phyloP scores from a whole-genome alignment of 2,329 filamentous ascomycete species.

The Talaromyces sp. region DNA sequence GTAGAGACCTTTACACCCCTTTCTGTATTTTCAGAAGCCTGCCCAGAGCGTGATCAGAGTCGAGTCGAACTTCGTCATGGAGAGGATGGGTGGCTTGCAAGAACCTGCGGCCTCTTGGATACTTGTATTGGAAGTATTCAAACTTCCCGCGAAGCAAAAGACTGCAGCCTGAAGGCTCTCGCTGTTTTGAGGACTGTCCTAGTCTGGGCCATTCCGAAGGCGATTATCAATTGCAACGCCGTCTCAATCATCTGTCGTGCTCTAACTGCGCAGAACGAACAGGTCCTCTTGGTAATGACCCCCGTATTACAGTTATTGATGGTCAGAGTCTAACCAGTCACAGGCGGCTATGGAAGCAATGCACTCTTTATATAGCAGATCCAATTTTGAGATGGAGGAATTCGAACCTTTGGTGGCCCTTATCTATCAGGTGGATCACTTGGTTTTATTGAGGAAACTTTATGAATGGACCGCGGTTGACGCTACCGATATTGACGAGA shows the following conservation, averaged over 20 bases:
- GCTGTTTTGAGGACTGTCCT: slow-evolving; percentile 73
- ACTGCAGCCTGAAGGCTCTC: slow-evolving; percentile 70
- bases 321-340: background rate
- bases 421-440: slow-evolving; percentile 68
- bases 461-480: slow-evolving; percentile 78
- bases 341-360: slow-evolving; percentile 76
- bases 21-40: slow-evolving; percentile 67
- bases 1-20: slow-evolving; percentile 90
- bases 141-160: slow-evolving; percentile 61
- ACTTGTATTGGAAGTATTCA: slow-evolving; percentile 66
- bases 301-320: background rate
- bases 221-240: slow-evolving; percentile 66
- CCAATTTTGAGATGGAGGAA: slow-evolving; percentile 69
- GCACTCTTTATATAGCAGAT: slow-evolving; percentile 73
- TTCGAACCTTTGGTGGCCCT: slow-evolving; percentile 73
- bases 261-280: slow-evolving; percentile 64
- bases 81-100: slow-evolving; percentile 79
- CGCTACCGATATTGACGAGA: slow-evolving; percentile 78
- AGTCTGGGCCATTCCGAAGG: slow-evolving; percentile 82
- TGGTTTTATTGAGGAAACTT: slow-evolving; percentile 66
- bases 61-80: slow-evolving; percentile 68
- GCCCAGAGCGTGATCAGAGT: slow-evolving; percentile 63
- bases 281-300: slow-evolving; percentile 64
- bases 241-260: slow-evolving; percentile 66
- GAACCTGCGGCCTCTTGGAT: slow-evolving; percentile 68